Base-by-base conservation (phyloP, 257 asterid genomes). In the Solanum habrochaites region DNA sequence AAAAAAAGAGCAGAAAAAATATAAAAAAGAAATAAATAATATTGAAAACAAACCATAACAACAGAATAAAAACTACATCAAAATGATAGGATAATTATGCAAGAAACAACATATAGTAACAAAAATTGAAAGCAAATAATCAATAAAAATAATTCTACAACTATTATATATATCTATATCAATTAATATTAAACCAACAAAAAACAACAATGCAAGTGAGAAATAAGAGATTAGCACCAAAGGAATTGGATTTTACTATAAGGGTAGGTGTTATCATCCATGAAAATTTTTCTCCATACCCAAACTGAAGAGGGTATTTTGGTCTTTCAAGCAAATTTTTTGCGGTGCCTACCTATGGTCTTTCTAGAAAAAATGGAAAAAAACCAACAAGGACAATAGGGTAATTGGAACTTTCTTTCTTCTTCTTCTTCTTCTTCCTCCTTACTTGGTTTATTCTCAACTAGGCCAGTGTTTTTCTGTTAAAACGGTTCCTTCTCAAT, bases 381-480 rank as follows among this genome's bases (percentile, higher is more conserved):
- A 71, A 62, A 62, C 90, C 88, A 56, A 52, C 14, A 89, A 90
- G 96, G 95, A 66, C 87, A 92, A 35, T 5, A 7, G 11, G 6
- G 94, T 91, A 86, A 86, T 73, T 80, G 75, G 2, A 27, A 6
- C 27, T 8, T 8, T 73, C 89, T 42, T 89, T 31, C 92, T 29
- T 87, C 91, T 47, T 39, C 90, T 47, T 47, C 23, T 52, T 52
- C 62, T 52, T 56, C 91, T 86, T 90, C 93, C 16, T 88, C 91
- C 52, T 47, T 90, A 60, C 82, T 77, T 87, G 21, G 60, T 73
- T 83, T 75, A 60, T 89, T 83, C 83, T 45, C 25, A 72, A n/a
- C 88, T 86, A 85, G 39, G 70, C 89, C 88, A 82, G 86, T 87
- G 86, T 87, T 86, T 89, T 89, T 91, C 92, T 88, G 95, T 93